Evolutionary conservation across 2,329 filamentous ascomycete genomes (phyloP), one percentile per base, ranked within the genome.

Genomic region (Alternaria brassicicola): DNA sequence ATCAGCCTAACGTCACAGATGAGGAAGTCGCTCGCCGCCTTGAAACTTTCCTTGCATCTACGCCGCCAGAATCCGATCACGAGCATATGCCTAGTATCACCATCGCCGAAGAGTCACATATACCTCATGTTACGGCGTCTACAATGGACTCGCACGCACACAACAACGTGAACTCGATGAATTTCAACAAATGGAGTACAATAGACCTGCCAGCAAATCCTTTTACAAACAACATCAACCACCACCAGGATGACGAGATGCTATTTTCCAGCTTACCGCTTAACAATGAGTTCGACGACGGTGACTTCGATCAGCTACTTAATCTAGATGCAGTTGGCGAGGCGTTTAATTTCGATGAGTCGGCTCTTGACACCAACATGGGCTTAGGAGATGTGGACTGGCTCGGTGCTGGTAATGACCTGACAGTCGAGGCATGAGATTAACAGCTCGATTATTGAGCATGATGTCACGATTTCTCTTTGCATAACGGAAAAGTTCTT

Each of bases 41-140:
- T 23, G 80, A 81, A 68, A 79, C 77, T 1, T 83, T 81, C 76
- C 78, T 83, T n/a, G 81, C 81, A 10, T 80, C 79, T 35, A 83
- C 81, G 2, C 81, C 81, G 3, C 81, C 81, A 3, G 78, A 80
- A 28, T 81, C 71, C 7, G 76, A 78, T 54, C 72, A 78, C 60
- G 71, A 76, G 54, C 68, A 73, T 56, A 61, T 72, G 41, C 61
- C 68, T 9, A 64, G 65, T 47, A 73, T 75, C 51, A 67, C 69
- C 12, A 73, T 75, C 25, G 62, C 71, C 6, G 57, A 69, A 56
- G 69, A 71, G 10, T 54, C 64, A 10, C 55, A 65, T 15, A 49
- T 62, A 13, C 3, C 59, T 4, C 51, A 57, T 1, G 55, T 53
- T 6, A 61, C 66, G 13, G 50, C 65, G 1, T 28, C 59, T 6